Evolutionary conservation across 495 filamentous ascomycete species (phyloP).

Genomic region (Cercophora sp.): DNA sequence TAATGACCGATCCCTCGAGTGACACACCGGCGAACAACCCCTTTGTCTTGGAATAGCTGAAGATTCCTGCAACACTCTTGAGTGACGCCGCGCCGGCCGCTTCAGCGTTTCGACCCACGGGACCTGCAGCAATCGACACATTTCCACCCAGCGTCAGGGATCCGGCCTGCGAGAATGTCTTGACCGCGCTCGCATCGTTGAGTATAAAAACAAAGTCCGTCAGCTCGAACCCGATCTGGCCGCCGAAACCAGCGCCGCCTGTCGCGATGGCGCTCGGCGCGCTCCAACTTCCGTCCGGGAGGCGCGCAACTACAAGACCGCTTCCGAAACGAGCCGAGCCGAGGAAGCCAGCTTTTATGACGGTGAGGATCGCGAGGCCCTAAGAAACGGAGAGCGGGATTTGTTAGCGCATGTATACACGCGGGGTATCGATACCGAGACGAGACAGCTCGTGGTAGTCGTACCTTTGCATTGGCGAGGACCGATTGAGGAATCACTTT

Average conservation of each 20-base stretch:
- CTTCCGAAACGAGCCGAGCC: conserved; percentile 90
- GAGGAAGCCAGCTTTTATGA: conserved; percentile 94
- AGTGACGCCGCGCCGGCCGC: conserved; percentile 91
- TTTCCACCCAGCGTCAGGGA: conserved; percentile 92
- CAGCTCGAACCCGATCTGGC: conserved; percentile 95
- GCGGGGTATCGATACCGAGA: not conserved
- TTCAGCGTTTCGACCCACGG: conserved; percentile 91
- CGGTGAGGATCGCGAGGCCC: conserved; percentile 93
- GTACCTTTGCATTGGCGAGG: conserved; percentile 85
- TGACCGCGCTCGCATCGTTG: conserved; percentile 86
- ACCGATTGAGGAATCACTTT: conserved; percentile 94
- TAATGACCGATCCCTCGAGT: conserved; percentile 82
- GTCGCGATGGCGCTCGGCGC: conserved; percentile 90
- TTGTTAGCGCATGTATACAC: not conserved
- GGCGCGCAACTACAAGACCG: conserved; percentile 86
- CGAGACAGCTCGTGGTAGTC: conserved; percentile 5
- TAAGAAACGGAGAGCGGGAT: too few relatives aligned
- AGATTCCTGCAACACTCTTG: conserved; percentile 84
- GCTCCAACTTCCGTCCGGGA: conserved; percentile 90
- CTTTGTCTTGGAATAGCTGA: conserved; percentile 96
- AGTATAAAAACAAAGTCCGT: conserved; percentile 99
- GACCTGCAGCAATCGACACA: conserved; percentile 91
- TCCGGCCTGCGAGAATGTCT: conserved; percentile 89
- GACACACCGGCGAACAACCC: conserved; percentile 94
- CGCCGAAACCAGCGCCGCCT: conserved; percentile 88